A percentile compares a stretch with the other conserved stretches of the same genome.
These are phyloP conservation scores for Cladosporium sp. DNA, from an alignment of 2,329 filamentous ascomycete species.

Conservation along the genomic window DNA sequence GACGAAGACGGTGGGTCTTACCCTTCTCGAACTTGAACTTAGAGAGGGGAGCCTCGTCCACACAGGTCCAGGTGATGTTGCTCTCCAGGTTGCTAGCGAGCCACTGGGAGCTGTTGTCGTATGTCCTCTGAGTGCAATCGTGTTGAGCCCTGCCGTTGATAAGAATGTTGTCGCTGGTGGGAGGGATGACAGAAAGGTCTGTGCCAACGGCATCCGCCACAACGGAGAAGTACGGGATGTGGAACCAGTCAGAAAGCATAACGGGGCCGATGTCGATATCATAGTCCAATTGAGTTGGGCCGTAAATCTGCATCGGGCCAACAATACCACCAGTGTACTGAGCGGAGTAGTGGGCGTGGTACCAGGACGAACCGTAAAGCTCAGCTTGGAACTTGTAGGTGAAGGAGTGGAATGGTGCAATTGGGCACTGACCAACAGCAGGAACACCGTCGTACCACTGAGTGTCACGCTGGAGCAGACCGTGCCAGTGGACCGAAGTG, in stretches of 20 bases:
- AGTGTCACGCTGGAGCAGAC: constrained; percentile 31
- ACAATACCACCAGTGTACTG: constrained; percentile 28
- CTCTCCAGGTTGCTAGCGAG: constrained; percentile 17
- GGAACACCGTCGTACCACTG: constrained; percentile 41
- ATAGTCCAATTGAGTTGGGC: constrained; percentile 24
- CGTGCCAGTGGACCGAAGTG: constrained; percentile 42
- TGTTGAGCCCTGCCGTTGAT: constrained; percentile 33
- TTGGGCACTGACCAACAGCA: constrained; percentile 38
- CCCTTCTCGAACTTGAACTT: constrained; percentile 39
- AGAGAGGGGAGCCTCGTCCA: constrained; percentile 24
- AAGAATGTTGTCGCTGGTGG: constrained; percentile 28
- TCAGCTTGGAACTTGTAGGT: constrained; percentile 39
- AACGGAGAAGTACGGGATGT: constrained; percentile 30
- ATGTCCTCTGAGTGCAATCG: constrained; percentile 25
- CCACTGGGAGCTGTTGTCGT: constrained; percentile 16
- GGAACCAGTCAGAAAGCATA: constrained; percentile 31
- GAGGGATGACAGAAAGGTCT: constrained; percentile 16
- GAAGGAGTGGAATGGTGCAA: constrained; percentile 37
- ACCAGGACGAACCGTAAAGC: constrained; percentile 33
- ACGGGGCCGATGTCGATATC: constrained; percentile 30
- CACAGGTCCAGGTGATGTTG: constrained; percentile 18
- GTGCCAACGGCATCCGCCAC: constrained; percentile 17
- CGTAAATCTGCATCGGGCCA: constrained; percentile 30
- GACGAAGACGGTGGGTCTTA: constrained; percentile 39
- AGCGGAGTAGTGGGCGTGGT: constrained; percentile 35